These are phyloP conservation scores for Colletotrichum brevisporum DNA, from an alignment of 2,329 filamentous ascomycete genomes.

Conservation along the genomic window DNA sequence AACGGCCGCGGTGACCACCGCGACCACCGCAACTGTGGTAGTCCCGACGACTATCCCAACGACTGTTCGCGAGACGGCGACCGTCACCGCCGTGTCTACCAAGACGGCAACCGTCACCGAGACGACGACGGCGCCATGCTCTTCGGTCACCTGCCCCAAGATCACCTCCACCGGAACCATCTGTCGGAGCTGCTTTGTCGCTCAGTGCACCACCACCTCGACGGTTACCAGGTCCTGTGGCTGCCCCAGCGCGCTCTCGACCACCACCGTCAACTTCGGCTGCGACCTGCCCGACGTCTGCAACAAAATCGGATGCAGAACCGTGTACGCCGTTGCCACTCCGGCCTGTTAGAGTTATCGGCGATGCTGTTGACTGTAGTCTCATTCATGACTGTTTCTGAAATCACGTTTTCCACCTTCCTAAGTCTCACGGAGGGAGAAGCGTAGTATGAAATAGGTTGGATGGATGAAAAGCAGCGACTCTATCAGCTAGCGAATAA, in stretches of 20 bases:
- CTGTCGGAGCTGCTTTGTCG: slow-evolving; percentile 51
- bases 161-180: slow-evolving; percentile 48
- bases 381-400: no score
- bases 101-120: slow-evolving; percentile 17
- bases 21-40: slow-evolving; percentile 5
- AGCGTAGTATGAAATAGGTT: no score
- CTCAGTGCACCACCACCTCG: slow-evolving; percentile 47
- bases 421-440: no score
- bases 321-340: slow-evolving; percentile 31
- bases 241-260: slow-evolving; percentile 49
- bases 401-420: no score
- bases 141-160: slow-evolving; percentile 48
- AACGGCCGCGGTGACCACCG: not conserved
- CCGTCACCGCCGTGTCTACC: not conserved
- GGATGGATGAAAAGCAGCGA: no score
- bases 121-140: slow-evolving; percentile 26
- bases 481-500: no score
- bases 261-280: slow-evolving; percentile 46
- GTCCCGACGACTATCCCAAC: slow-evolving; percentile 7
- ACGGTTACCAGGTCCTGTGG: slow-evolving; percentile 51
- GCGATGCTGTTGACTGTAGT: no score
- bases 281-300: slow-evolving; percentile 44
- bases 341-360: slow-evolving; percentile 5
- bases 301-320: slow-evolving; percentile 35
- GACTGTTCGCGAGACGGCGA: slow-evolving; percentile 15